These are phyloP conservation scores for Pelargonium fulgidum DNA, from an alignment of 441 rosid species.

Conservation along the genomic window DNA sequence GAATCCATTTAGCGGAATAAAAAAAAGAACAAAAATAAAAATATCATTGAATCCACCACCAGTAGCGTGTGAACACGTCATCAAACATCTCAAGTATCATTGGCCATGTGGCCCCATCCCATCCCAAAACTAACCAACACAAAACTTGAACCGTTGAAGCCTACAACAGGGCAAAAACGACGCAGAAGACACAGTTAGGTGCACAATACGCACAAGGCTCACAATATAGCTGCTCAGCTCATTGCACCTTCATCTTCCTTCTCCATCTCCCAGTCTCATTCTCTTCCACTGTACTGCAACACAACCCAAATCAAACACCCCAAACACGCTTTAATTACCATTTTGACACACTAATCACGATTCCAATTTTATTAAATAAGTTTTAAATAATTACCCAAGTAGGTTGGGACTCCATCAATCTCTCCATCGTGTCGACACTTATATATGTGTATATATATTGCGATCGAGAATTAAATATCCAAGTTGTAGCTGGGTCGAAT, in stretches of 20 bases:
- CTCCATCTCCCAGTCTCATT: not conserved
- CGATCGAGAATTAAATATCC: conserved; percentile 3
- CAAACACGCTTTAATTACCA: not conserved
- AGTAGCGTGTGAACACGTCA: not conserved
- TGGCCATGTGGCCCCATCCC: not conserved
- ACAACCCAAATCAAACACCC: not conserved
- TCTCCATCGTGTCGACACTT: not conserved
- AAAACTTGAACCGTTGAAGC: not conserved
- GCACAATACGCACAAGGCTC: conserved; percentile 5
- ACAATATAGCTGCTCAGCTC: not conserved
- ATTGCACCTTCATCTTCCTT: too few relatives aligned
- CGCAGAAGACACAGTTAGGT: not conserved
- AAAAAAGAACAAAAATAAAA: too few relatives aligned
- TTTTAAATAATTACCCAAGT: not conserved
- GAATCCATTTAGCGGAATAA: too few relatives aligned
- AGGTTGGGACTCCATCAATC: not conserved
- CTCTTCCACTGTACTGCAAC: conserved; percentile 7
- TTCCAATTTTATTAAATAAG: not conserved
- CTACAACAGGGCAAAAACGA: not conserved
- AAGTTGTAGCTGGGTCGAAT: not conserved
- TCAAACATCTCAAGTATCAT: not conserved
- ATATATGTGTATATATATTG: not conserved
- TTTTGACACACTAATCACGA: conserved; percentile 1
- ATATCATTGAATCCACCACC: not conserved
- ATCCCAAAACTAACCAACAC: not conserved